Evolutionary conservation across 345 rosid species (phyloP).

Genomic region (Carallia pectinifolia): DNA sequence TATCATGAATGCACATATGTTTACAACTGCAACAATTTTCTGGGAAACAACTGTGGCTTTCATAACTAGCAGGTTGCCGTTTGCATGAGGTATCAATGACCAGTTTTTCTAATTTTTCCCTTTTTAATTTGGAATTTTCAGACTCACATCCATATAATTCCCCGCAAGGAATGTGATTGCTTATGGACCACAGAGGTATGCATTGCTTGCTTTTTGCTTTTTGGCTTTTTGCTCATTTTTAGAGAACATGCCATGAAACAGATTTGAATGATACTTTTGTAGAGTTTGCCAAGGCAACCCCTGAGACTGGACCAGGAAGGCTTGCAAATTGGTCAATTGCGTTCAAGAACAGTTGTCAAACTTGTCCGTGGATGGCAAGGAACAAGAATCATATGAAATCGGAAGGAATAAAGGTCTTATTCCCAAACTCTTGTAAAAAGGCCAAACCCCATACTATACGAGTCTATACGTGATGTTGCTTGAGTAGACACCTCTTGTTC

Average conservation of each 20-base stretch:
- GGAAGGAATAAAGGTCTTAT: not conserved
- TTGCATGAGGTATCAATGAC: not conserved
- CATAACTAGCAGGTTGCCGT: not conserved
- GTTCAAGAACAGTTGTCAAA: constrained; percentile 57
- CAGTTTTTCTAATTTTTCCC: not conserved
- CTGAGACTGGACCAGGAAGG: constrained; percentile 57
- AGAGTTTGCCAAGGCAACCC: constrained; percentile 64
- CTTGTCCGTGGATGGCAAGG: constrained; percentile 42
- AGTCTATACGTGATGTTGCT: not conserved
- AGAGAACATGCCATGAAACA: not conserved
- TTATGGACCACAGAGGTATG: constrained; percentile 91
- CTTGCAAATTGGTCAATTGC: constrained; percentile 45
- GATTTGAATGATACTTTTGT: constrained; percentile 17
- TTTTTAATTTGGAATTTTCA: constrained; percentile 31
- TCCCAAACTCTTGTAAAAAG: not conserved
- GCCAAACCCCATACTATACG: not conserved
- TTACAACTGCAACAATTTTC: not conserved
- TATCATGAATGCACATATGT: too few relatives aligned
- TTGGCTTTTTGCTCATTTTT: not conserved
- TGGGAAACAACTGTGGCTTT: not conserved
- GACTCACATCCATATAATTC: constrained; percentile 97
- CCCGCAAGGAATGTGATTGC: constrained; percentile 76
- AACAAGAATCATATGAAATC: constrained; percentile 35
- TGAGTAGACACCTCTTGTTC: too few relatives aligned
- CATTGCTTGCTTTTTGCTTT: not conserved